These are phyloP conservation scores for Hymenoscyphus fructigenus DNA, from an alignment of 2,329 filamentous ascomycete species.

Conservation along the genomic window DNA sequence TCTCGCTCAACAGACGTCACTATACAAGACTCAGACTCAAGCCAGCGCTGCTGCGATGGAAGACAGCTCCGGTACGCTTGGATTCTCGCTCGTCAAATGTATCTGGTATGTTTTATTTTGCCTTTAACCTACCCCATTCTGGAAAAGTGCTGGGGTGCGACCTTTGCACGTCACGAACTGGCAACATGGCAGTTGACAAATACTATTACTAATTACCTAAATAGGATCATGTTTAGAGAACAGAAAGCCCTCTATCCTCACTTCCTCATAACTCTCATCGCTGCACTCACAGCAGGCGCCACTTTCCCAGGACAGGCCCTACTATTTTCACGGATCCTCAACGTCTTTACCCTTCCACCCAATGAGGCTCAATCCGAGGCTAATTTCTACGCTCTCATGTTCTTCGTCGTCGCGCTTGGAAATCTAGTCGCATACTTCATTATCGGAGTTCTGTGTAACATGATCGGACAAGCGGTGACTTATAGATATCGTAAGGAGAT, in stretches of 20 bases:
- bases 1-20: conserved; percentile 53
- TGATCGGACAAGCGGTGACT: conserved; percentile 87
- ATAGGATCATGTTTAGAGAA: background rate
- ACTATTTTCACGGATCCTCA: conserved; percentile 88
- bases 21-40: background rate
- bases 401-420: conserved; percentile 51
- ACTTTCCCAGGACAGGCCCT: conserved; percentile 87
- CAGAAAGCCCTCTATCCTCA: background rate
- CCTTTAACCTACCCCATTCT: background rate
- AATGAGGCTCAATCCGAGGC: conserved; percentile 63
- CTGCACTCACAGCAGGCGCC: conserved; percentile 39
- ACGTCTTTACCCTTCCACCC: conserved; percentile 81
- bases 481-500: conserved; percentile 67
- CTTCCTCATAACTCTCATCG: background rate
- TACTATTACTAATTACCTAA: background rate
- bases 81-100: too few species aligned
- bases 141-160: too few species aligned
- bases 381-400: conserved; percentile 17
- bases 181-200: background rate
- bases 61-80: background rate
- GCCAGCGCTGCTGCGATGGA: background rate
- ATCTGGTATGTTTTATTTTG: conserved; percentile 26
- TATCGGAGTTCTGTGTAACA: conserved; percentile 89
- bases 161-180: too few species aligned
- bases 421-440: conserved; percentile 89